Evolutionary conservation across 306 rosid genomes (phyloP), one percentile per base, ranked within the genome.

Genomic region (Vigna nakashimae): DNA sequence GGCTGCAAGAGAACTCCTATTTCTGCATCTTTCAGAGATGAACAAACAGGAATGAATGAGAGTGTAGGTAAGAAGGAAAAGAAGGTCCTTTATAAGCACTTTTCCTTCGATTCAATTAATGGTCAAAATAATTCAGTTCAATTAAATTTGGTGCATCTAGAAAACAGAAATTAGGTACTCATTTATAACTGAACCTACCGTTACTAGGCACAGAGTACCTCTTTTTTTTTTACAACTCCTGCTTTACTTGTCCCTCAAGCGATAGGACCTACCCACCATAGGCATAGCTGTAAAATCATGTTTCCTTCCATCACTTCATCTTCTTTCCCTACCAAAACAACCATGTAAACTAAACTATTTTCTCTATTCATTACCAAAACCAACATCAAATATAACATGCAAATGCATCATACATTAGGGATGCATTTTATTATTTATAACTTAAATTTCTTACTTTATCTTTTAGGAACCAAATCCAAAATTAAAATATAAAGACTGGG

Each of bases 1-100:
- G 88, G 86, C 86, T 88, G 91, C 79, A 88, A 81, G 66, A 86
- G 77, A 88, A 75, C 86, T 65, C 89, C 85, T 71, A 75, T 87
- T 88, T 90, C 92, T 85, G 79, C 92, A 76, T 63, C 87, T 87
- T 88, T 76, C 89, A 57, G 34, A 53, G 14, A 30, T 26, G 0
- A 22, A 78, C 22, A 18, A 17, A 12, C 15, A 17, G 46, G 16
- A 9, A 71, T 24, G 80, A 65, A 72, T 14, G 20, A 66, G 73
- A 60, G 45, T 60, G 73, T 43, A 52, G 60, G 56, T 28, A n/a
- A 72, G 52, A 28, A 36, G 48, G 71, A 55, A 30, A 55, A 73
- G 6, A 70, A 64, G 57, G 4, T 68, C 63, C 34, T 78, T 57
- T 82, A 78, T 66, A 20, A 59, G 49, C 7, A 49, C 64, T 71